Evolutionary conservation across 306 rosid species (phyloP), one percentile per base, ranked within the genome.

Genomic region (Lathyrus oleraceus): DNA sequence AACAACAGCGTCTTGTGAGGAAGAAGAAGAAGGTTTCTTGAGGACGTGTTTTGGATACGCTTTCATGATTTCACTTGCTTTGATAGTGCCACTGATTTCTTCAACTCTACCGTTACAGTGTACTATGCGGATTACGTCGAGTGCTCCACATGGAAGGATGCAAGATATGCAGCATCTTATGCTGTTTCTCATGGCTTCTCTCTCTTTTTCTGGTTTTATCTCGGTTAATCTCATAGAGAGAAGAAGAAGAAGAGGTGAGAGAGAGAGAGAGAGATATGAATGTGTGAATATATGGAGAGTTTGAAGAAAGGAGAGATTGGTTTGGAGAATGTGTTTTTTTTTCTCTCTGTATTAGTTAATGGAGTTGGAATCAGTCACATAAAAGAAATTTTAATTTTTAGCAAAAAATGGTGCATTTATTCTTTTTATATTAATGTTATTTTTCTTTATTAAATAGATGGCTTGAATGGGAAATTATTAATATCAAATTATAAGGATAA

Each of bases 131-230:
- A 94, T 80, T 1, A 94, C 98, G 76, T 94, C 98, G 0, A 94
- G 87, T 28, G 90, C 88, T 4, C 98, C 98, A 6, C 97, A 94
- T 17, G 98, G 98, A 0, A 94, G 88, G 81, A 94, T 88, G 95
- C 98, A 94, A 69, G 98, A 90, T 80, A 94, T 90, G 87, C 90
- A 94, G 78, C 97, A 90, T 74, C 96, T 72, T 28, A 94, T 84
- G 78, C 85, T 81, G 78, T 90, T 90, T 69, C 85, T 90, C 98
- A 90, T 90, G 17, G 5, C 45, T 73, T 20, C 49, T 67, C 42
- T 27, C 43, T 64, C 40, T 11, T 39, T 63, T 45, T 58, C 69
- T 47, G 19, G 20, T 43, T 21, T n/a, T 70, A 62, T 61, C 75
- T 77, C 85, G 73, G 36, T 45, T 57, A 27, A 4, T 67, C n/a